These are phyloP conservation scores for Gyrodon lividus DNA, from an alignment of 768 basidiomycete species.

Conservation along the genomic window DNA sequence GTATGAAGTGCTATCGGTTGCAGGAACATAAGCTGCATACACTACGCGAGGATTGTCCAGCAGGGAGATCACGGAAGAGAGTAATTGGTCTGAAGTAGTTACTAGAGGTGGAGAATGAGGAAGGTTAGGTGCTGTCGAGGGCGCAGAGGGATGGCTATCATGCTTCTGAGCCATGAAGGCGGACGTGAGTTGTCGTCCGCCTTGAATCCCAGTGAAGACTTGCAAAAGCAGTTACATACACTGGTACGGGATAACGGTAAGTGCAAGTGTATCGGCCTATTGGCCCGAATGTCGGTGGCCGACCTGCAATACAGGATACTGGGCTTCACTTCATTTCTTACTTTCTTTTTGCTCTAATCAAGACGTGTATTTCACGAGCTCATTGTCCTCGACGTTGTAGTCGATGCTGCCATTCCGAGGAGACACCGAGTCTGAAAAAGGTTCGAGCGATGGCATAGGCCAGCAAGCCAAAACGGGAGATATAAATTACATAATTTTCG, in stretches of 20 bases:
- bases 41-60: constrained; percentile 43
- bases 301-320: neutral
- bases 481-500: constrained; percentile 28
- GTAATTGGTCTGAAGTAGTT: constrained; percentile 39
- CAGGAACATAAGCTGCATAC: constrained; percentile 45
- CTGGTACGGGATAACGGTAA: neutral
- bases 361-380: constrained; percentile 21
- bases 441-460: neutral
- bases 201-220: neutral
- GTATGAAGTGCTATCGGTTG: constrained; percentile 24
- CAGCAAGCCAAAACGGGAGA: constrained; percentile 11
- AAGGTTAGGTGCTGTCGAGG: constrained; percentile 7
- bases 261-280: neutral
- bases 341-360: neutral
- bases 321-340: neutral
- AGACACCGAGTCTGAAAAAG: no score
- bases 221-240: neutral
- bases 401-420: no score
- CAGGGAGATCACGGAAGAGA: constrained; percentile 48
- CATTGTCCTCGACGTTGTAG: constrained; percentile 26
- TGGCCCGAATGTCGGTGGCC: neutral
- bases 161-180: constrained; percentile 31
- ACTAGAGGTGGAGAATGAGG: constrained; percentile 31
- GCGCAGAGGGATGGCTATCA: constrained; percentile 18
- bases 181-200: neutral